These are phyloP conservation scores for Chenopodium album DNA, from an alignment of 148 eudicot species.

Conservation along the genomic window DNA sequence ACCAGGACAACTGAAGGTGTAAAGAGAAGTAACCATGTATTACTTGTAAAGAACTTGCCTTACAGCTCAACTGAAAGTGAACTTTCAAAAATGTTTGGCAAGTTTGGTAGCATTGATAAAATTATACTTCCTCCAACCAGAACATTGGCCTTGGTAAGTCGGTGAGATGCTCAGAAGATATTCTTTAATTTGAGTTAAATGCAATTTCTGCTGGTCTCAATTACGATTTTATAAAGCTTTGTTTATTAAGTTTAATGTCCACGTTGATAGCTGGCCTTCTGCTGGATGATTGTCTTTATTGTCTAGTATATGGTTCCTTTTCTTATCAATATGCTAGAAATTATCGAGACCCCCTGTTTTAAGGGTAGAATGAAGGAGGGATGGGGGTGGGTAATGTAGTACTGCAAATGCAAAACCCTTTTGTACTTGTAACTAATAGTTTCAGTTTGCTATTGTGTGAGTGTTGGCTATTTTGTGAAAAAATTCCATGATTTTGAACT, in stretches of 20 bases:
- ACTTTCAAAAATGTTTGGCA: conserved; percentile 74
- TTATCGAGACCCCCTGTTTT: not conserved
- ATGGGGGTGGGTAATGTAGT: not conserved
- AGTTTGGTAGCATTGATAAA: conserved; percentile 85
- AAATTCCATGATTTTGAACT: no score
- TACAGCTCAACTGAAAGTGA: conserved; percentile 78
- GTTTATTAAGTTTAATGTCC: not conserved
- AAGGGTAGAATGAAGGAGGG: not conserved
- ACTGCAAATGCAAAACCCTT: not conserved
- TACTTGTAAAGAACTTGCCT: conserved; percentile 89
- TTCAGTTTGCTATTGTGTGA: not conserved
- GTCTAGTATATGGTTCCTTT: not conserved
- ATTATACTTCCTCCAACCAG: conserved; percentile 86
- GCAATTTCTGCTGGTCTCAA: not conserved
- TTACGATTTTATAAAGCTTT: not conserved
- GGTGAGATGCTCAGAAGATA: not conserved
- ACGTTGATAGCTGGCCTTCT: not conserved
- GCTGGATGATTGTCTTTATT: not conserved
- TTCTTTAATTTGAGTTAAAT: not conserved
- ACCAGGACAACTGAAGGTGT: conserved; percentile 47
- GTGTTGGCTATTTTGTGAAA: no score
- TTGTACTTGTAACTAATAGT: not conserved
- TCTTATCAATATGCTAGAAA: not conserved
- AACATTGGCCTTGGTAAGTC: conserved; percentile 85
- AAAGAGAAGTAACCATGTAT: conserved; percentile 83